Evolutionary conservation across 495 filamentous ascomycete genomes (phyloP), one percentile per base, ranked within the genome.

Genomic region (Extremus antarcticus): DNA sequence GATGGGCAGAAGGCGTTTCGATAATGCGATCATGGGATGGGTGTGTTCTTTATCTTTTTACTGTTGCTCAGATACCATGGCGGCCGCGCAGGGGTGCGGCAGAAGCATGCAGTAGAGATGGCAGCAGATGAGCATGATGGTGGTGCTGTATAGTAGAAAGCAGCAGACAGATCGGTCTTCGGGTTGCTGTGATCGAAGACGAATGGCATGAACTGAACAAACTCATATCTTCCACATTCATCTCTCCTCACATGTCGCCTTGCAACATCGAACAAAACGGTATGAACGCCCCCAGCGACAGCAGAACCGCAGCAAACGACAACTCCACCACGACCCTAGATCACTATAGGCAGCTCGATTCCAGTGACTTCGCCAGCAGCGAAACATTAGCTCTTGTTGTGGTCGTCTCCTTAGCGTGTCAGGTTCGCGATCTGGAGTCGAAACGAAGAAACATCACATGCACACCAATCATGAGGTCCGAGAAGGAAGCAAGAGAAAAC

Each of bases 1-100:
- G 59, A 49, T 39, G 67, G 66, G 62, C 61, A 64, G 63, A 50
- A 61, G 58, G 65, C 63, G 60, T 64, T 67, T 23, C 43, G 58
- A 64, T 70, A 69, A 69, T 71, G 68, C 67, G 65, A 69, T 69
- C 65, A 71, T 63, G 66, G 69, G 66, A 57, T 55, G 65, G 69
- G 57, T 58, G 65, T 65, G 50, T 32, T 24, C 19, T 20, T 57
- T 39, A 54, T 54, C 40, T 43, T 61, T 49, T 53, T 22, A 11
- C 7, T 49, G 17, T 35, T 39, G n/a, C 29, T 51, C 48, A 16
- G 52, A 50, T 59, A 55, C 45, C 51, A 59, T 50, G 45, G 35
- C 13, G 52, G 21, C 35, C 15, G 35, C 13, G 58, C 57, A 32
- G 57, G 46, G 48, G 43, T 55, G 23, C 29, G 41, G 43, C 17